Conservation (phyloP, 164 flowering plant genomes). For the Dillenia turbinata region DNA sequence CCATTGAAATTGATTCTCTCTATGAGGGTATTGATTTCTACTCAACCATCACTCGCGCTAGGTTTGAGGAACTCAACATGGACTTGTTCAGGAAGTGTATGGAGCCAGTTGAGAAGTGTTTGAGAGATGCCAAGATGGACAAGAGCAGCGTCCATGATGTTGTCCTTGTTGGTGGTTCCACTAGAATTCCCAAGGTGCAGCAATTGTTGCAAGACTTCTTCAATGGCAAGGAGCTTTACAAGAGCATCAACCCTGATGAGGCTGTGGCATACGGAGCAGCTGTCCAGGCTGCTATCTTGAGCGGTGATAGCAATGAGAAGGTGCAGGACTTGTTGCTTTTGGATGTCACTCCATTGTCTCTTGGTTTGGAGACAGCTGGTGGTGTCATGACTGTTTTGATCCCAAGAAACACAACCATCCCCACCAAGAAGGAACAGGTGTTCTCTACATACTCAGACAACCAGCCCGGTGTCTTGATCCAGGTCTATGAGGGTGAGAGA, state of each 20-base stretch:
- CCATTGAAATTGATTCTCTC: not conserved
- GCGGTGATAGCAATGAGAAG: slow-evolving; percentile 35
- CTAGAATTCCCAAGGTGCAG: slow-evolving; percentile 47
- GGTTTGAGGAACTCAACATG: slow-evolving; percentile 44
- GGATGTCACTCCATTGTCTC: slow-evolving; percentile 30
- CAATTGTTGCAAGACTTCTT: slow-evolving; percentile 44
- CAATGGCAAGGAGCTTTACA: slow-evolving; percentile 48
- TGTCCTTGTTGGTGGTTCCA: slow-evolving; percentile 49
- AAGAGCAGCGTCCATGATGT: slow-evolving; percentile 40
- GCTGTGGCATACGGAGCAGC: slow-evolving; percentile 53
- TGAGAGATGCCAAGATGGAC: slow-evolving; percentile 46
- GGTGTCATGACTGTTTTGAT: slow-evolving; percentile 41
- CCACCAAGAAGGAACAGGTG: slow-evolving; percentile 9
- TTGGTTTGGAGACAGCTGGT: slow-evolving; percentile 23
- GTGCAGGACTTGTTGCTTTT: slow-evolving; percentile 32
- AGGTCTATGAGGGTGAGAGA: slow-evolving; percentile 38
- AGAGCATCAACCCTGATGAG: slow-evolving; percentile 47
- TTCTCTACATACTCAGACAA: slow-evolving; percentile 38
- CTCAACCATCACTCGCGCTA: slow-evolving; percentile 33
- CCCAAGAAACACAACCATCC: slow-evolving; percentile 36
- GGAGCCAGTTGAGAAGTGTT: slow-evolving; percentile 43
- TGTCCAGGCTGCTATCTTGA: slow-evolving; percentile 37
- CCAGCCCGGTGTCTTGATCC: slow-evolving; percentile 37
- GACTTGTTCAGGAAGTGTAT: slow-evolving; percentile 41
- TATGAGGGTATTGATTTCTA: slow-evolving; percentile 38